These are phyloP conservation scores for Metschnikowia koreensis DNA, from an alignment of 805 yeast genomes.

Conservation along the genomic window DNA sequence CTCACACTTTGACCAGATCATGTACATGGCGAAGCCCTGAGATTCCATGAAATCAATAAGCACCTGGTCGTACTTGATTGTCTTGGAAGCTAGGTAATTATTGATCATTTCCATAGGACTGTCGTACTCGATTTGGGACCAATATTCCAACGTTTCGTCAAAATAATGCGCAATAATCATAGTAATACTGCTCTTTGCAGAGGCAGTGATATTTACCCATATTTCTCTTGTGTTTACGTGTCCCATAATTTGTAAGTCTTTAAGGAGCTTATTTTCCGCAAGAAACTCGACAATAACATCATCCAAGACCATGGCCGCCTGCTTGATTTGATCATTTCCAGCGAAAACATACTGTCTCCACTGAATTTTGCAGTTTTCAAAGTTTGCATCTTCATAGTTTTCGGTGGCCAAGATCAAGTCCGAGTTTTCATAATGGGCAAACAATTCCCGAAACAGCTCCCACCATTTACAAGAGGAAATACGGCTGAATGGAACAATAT, in stretches of 20 bases:
- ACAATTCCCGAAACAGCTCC: not conserved
- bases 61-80: not conserved
- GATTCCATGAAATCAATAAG: not conserved
- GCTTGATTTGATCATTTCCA: not conserved
- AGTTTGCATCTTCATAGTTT: not conserved
- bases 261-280: not conserved
- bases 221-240: not conserved
- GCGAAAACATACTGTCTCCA: not conserved
- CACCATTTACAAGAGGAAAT: not conserved
- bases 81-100: not conserved
- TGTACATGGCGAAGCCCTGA: not conserved
- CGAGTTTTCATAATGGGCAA: not conserved
- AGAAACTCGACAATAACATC: not conserved
- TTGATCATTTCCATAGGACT: not conserved
- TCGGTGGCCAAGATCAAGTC: not conserved
- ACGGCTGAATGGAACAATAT: not conserved
- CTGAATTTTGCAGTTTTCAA: not conserved
- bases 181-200: not conserved
- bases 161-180: not conserved
- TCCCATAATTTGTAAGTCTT: not conserved
- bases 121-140: not conserved
- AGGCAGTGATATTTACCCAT: not conserved
- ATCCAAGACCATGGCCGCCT: not conserved
- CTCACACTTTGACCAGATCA: not conserved
- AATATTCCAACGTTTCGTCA: not conserved